Percentiles rank a stretch among this genome's conserved stretches.
Conservation (phyloP, 2,329 filamentous ascomycete species). For the Ilyonectria destructans region DNA sequence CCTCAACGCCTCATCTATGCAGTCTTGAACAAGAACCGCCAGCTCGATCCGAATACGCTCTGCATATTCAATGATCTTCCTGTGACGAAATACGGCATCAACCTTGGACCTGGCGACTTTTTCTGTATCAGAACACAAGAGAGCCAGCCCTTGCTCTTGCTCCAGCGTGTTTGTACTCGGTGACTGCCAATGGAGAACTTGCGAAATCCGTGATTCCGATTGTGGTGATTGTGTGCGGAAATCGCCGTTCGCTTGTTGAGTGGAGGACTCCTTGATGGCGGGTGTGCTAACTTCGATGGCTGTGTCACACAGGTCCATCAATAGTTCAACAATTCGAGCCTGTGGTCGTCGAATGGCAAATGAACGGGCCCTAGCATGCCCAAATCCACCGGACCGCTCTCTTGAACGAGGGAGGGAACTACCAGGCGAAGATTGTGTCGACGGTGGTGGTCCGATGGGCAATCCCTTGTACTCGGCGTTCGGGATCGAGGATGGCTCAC, state of each 20-base stretch:
- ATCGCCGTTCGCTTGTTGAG: slow-evolving; percentile 76
- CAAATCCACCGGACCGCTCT: slow-evolving; percentile 82
- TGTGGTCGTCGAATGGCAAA: slow-evolving; percentile 94
- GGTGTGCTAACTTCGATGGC: slow-evolving; percentile 95
- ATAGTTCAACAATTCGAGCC: slow-evolving; percentile 92
- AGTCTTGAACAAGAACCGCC: slow-evolving; percentile 92
- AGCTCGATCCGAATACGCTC: slow-evolving; percentile 97
- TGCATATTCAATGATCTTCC: slow-evolving; percentile 94
- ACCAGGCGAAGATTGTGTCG: slow-evolving; percentile 80
- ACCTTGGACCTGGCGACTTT: slow-evolving; percentile 89
- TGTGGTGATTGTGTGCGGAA: slow-evolving; percentile 95
- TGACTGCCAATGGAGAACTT: slow-evolving; percentile 97
- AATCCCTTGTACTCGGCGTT: slow-evolving; percentile 90
- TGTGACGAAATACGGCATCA: slow-evolving; percentile 92
- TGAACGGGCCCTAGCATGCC: slow-evolving; percentile 86
- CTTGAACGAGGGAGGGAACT: slow-evolving; percentile 81
- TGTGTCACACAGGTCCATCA: slow-evolving; percentile 96
- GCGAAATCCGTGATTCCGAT: slow-evolving; percentile 93
- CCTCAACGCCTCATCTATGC: slow-evolving; percentile 90
- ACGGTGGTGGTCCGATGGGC: slow-evolving; percentile 84
- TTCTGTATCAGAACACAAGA: slow-evolving; percentile 93
- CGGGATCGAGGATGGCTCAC: slow-evolving; percentile 68
- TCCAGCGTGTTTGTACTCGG: slow-evolving; percentile 92
- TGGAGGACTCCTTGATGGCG: slow-evolving; percentile 87
- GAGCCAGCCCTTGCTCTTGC: slow-evolving; percentile 90